These are phyloP conservation scores for Boletellus ananas DNA, from an alignment of 768 basidiomycete species.

Conservation along the genomic window DNA sequence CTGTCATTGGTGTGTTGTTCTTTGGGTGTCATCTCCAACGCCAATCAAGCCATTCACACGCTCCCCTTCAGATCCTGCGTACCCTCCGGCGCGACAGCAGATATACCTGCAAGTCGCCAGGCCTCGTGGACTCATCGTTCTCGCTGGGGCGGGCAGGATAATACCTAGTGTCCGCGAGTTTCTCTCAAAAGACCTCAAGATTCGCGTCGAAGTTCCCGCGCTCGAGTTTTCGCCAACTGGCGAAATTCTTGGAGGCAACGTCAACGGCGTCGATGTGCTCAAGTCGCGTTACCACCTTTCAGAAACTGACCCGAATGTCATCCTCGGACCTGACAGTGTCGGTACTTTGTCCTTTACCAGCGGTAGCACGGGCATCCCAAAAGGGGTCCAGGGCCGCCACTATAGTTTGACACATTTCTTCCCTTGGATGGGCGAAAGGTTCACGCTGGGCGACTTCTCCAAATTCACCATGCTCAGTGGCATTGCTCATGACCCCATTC, in stretches of 20 bases:
- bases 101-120: constrained; percentile 91
- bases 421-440: constrained; percentile 96
- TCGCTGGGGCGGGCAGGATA: constrained; percentile 86
- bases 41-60: neutral
- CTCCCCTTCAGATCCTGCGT: constrained; percentile 76
- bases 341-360: constrained; percentile 96
- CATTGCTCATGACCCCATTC: constrained; percentile 98
- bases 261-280: constrained; percentile 56
- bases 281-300: constrained; percentile 48
- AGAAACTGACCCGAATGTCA: constrained; percentile 72
- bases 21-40: neutral
- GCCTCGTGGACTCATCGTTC: constrained; percentile 85
- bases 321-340: constrained; percentile 90
- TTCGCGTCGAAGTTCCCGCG: constrained; percentile 89
- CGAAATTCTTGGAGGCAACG: constrained; percentile 59
- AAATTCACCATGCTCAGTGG: constrained; percentile 99
- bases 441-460: constrained; percentile 66
- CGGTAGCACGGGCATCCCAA: constrained; percentile 96
- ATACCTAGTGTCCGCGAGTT: constrained; percentile 80
- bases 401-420: constrained; percentile 98
- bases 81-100: constrained; percentile 88
- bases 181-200: constrained; percentile 69
- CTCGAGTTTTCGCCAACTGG: constrained; percentile 70
- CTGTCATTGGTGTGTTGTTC: constrained; percentile 77
- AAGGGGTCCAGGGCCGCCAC: constrained; percentile 95